Conservation (phyloP, 2,329 filamentous ascomycete species). For the Talaromyces sp. region DNA sequence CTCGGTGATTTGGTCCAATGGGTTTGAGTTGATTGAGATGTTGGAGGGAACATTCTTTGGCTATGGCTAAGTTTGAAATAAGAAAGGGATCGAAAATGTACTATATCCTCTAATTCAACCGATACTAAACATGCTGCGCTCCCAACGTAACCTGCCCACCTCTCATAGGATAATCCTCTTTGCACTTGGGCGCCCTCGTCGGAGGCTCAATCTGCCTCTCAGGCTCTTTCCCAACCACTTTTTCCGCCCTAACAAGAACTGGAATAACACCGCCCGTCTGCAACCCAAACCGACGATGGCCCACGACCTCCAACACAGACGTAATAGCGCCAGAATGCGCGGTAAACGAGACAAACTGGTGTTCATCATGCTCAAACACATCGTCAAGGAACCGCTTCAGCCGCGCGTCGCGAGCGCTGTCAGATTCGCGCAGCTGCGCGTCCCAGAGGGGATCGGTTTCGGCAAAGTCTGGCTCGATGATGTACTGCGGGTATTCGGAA, state of each 20-base stretch:
- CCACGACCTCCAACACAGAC: constrained; percentile 43
- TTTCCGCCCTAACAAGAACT: constrained; percentile 43
- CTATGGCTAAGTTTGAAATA: background rate
- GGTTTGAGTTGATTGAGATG: background rate
- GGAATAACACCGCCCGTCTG: constrained; percentile 49
- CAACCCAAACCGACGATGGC: constrained; percentile 44
- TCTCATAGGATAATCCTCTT: constrained; percentile 7
- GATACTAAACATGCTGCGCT: background rate
- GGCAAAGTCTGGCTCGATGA: constrained; percentile 49
- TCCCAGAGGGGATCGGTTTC: constrained; percentile 53
- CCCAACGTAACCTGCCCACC: constrained; percentile 2
- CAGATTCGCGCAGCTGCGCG: constrained; percentile 44
- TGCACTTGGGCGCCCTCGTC: constrained; percentile 19
- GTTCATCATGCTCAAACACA: constrained; percentile 45
- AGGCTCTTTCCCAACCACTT: constrained; percentile 14
- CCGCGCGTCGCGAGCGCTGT: constrained; percentile 44
- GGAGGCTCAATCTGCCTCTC: constrained; percentile 20
- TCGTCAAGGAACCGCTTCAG: constrained; percentile 46
- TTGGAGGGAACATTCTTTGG: too few species aligned
- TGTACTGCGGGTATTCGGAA: constrained; percentile 44
- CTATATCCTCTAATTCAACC: background rate
- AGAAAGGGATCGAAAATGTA: background rate
- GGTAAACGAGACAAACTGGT: constrained; percentile 49
- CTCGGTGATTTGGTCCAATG: background rate
- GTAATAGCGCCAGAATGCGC: constrained; percentile 56